phyloP scores from a whole-genome alignment of 2,329 filamentous ascomycete genomes.

The Talaromyces verruculosus region DNA sequence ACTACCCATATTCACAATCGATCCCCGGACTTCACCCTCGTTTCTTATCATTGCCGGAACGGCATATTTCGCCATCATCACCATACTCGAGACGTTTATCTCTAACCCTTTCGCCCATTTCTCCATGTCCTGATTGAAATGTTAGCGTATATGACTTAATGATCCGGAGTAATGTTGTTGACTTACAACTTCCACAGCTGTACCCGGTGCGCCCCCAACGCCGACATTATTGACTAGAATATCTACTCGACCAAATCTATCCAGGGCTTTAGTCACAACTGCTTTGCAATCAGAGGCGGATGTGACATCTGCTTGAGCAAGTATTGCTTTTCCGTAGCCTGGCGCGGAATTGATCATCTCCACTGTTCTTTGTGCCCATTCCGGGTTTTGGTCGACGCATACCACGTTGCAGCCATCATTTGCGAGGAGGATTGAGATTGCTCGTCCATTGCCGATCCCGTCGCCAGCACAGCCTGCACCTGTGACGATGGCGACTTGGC shows the following conservation, averaged over 20 bases:
- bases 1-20: conserved; percentile 56
- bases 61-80: conserved; percentile 62
- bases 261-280: background rate
- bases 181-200: conserved; percentile 54
- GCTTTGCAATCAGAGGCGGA: background rate
- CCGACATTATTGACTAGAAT: conserved; percentile 67
- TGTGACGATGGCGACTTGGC: background rate
- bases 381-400: conserved; percentile 56
- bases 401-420: conserved; percentile 59
- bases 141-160: too few species aligned
- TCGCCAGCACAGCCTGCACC: background rate
- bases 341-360: conserved; percentile 50
- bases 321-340: conserved; percentile 33
- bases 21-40: conserved; percentile 37
- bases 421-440: conserved; percentile 56
- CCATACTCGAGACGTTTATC: conserved; percentile 65
- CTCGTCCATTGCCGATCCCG: background rate
- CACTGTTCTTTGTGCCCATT: conserved; percentile 55
- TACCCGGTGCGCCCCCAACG: conserved; percentile 58
- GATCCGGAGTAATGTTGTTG: too few species aligned
- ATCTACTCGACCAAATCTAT: conserved; percentile 57
- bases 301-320: background rate
- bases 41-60: conserved; percentile 62
- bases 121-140: conserved; percentile 48
- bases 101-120: conserved; percentile 59